These are phyloP conservation scores for Lentinus brumalis DNA, from an alignment of 768 basidiomycete genomes.

Conservation along the genomic window DNA sequence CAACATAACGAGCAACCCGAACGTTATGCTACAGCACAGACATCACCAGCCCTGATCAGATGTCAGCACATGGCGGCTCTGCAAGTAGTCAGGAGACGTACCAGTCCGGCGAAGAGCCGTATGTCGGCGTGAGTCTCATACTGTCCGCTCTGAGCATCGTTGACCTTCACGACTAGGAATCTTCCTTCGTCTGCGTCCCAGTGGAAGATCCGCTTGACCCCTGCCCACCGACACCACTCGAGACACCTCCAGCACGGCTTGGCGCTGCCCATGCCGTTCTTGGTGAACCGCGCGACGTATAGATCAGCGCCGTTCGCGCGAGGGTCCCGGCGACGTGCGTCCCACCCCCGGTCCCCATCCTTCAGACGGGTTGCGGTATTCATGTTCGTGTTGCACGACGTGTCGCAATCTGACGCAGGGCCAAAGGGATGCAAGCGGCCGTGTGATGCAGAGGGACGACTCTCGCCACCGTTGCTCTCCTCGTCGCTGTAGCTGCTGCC, in stretches of 20 bases:
- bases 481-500: conserved; percentile 1
- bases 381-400: conserved; percentile 1
- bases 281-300: conserved; percentile 54
- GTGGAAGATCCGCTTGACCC: conserved; percentile 57
- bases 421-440: background rate
- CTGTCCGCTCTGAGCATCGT: conserved; percentile 37
- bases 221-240: conserved; percentile 60
- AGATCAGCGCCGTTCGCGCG: conserved; percentile 55
- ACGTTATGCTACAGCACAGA: background rate
- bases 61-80: conserved; percentile 5
- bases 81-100: conserved; percentile 30
- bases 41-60: conserved; percentile 18
- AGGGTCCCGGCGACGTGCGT: conserved; percentile 39
- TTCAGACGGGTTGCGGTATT: conserved; percentile 7
- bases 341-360: conserved; percentile 32
- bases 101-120: conserved; percentile 46
- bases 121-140: conserved; percentile 51
- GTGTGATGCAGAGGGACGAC: background rate
- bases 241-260: conserved; percentile 59
- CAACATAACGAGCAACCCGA: background rate
- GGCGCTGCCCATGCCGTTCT: conserved; percentile 50
- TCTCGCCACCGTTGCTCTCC: conserved; percentile 15
- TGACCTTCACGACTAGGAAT: conserved; percentile 50
- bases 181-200: conserved; percentile 42
- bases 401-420: background rate